Base-by-base conservation (phyloP, 1,284 basidiomycete species). In the Pseudozyma hubeiensis region DNA sequence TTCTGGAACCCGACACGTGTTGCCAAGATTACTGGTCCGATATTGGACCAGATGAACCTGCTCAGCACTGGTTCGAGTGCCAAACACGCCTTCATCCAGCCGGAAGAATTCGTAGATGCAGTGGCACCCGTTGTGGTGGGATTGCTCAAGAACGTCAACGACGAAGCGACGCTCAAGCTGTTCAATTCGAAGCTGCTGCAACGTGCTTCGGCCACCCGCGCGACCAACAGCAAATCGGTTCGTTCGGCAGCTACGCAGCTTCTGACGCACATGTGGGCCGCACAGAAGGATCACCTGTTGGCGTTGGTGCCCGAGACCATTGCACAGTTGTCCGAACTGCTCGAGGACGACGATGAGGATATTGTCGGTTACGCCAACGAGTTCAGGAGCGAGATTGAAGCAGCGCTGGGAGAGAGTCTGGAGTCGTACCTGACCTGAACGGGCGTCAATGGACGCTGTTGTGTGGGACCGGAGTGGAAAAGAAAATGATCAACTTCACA, bases 1-100 rank as follows among this genome's bases (percentile, higher is more conserved):
- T 97, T 92, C 88, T 97, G 94, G 95, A 90, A 92, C 29, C 90
- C 93, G 64, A 90, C 92, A 71, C 91, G 91, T 62, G 85, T 93
- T 19, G 87, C 89, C 17, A 88, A 89, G 70, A 85, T 93, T 14
- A 83, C 89, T 1, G 84, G 88, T 1, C 86, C 88, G 0, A 81
- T 94, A 29, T 86, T 92, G 17, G 85, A 87, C 29, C 93, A 95
- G 85, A 86, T 93, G 53, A 52, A 52, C 34, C 33, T 65, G 34
- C 55, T 64, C 41, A 57, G 35, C 45, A 6, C 43, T 8, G 19
- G 43, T 24, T 24, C 17, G 17, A 24, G 13, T 13, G 8, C 8
- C 43, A 44, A 44, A 19, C 19, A 8, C 9, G 8, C 17, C 5
- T 44, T 44, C 17, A 24, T 44, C 43, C 48, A 59, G 1, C 29